These are phyloP conservation scores for Cylindrotheca closterium DNA, from an alignment of 108 stramenopile species.

Conservation along the genomic window DNA sequence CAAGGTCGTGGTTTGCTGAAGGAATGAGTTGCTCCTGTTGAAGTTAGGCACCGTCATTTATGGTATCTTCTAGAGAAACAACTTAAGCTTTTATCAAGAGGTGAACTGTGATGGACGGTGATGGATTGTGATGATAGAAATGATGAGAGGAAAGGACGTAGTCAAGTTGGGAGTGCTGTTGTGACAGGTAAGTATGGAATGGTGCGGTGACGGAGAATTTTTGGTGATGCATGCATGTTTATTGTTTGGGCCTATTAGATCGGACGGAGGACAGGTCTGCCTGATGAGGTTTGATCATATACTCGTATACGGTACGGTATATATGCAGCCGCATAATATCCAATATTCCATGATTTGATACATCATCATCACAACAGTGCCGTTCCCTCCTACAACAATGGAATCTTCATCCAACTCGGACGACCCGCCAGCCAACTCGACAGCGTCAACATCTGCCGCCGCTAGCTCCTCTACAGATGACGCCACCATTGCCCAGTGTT, in stretches of 20 bases:
- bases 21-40: no score
- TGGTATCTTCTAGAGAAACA: no score
- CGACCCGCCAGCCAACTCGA: not conserved
- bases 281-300: not conserved
- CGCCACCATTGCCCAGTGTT: slow-evolving; percentile 21
- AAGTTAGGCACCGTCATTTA: no score
- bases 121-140: no score
- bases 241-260: not conserved
- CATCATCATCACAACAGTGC: not conserved
- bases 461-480: not conserved
- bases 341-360: not conserved
- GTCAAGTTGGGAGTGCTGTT: no score
- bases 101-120: no score
- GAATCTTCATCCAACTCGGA: no score
- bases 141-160: no score
- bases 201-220: no score
- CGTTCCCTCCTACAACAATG: not conserved
- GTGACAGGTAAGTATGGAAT: no score
- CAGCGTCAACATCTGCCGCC: not conserved
- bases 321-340: not conserved
- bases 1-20: no score
- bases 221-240: not conserved
- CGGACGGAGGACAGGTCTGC: not conserved
- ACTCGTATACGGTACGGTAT: not conserved
- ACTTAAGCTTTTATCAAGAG: no score